Conservation (phyloP, 106 monocot genomes). For the Posidonia australis region DNA sequence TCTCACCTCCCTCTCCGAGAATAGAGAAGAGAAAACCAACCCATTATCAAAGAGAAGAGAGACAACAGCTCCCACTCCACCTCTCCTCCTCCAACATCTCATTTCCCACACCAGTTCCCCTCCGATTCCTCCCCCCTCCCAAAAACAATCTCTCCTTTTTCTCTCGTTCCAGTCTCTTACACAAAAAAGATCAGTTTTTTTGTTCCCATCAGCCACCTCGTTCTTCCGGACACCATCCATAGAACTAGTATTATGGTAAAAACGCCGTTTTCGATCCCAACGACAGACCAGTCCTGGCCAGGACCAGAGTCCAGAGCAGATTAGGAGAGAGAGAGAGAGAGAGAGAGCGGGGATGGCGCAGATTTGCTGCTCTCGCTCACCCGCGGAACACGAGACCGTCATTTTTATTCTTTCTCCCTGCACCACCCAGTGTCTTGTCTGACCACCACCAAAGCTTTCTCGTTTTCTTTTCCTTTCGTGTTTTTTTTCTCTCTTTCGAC, state of each 20-base stretch:
- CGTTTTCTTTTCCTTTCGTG: background rate
- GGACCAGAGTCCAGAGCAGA: too few relatives aligned
- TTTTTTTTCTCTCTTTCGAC: background rate
- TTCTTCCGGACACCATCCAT: background rate
- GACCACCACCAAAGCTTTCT: background rate
- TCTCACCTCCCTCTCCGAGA: too few relatives aligned
- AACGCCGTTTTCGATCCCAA: constrained; percentile 5
- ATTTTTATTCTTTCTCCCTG: background rate
- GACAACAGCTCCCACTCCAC: too few relatives aligned
- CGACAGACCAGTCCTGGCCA: background rate
- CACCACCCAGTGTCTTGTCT: background rate
- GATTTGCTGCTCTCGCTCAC: background rate
- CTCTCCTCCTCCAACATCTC: too few relatives aligned
- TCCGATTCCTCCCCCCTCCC: too few relatives aligned
- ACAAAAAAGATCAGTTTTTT: background rate
- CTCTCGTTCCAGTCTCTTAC: background rate
- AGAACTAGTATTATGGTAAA: background rate
- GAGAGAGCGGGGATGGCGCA: background rate
- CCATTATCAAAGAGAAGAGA: too few relatives aligned
- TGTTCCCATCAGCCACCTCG: background rate
- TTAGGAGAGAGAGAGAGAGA: too few relatives aligned
- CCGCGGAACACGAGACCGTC: constrained; percentile 16
- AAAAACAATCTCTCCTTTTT: background rate
- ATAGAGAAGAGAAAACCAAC: too few relatives aligned
- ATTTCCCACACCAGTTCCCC: too few relatives aligned